A percentile compares a stretch with the other conserved stretches of the same genome.
Conservation (phyloP, 1,139 yeast species). For the Saccharomyces hybrid region DNA sequence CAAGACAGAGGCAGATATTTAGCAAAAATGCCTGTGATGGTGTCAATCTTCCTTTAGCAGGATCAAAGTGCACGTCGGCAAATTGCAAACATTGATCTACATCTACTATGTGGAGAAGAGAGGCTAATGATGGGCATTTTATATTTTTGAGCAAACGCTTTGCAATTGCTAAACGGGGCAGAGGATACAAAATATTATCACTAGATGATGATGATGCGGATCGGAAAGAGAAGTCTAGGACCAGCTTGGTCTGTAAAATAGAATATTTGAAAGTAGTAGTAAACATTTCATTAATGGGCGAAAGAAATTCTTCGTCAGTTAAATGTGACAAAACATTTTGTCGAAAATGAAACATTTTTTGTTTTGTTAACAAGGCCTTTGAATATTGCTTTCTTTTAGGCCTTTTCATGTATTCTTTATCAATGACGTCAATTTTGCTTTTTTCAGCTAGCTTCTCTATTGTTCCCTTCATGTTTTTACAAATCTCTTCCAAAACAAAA, state of each 20-base stretch:
- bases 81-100: constrained; percentile 14
- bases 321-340: constrained; percentile 1
- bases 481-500: constrained; percentile 3
- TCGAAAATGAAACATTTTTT: constrained; percentile 2
- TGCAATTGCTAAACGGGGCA: constrained; percentile 5
- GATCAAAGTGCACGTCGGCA: constrained; percentile 15
- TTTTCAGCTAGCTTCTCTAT: constrained; percentile 6
- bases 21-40: constrained; percentile 23
- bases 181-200: neutral
- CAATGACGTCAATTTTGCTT: neutral
- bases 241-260: constrained; percentile 15
- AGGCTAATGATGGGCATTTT: constrained; percentile 11
- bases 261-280: constrained; percentile 17
- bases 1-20: constrained; percentile 20
- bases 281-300: constrained; percentile 14
- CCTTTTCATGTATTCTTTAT: constrained; percentile 6
- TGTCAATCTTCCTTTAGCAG: constrained; percentile 10
- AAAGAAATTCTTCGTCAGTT: constrained; percentile 9
- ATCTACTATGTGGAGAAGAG: constrained; percentile 16
- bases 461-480: constrained; percentile 3
- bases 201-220: constrained; percentile 17
- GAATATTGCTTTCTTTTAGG: constrained; percentile 5
- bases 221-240: constrained; percentile 17
- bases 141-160: constrained; percentile 18
- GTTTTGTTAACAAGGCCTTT: constrained; percentile 1